Conservation (phyloP, 176 grass and related monocot species). For the Rhynchospora tenuis region DNA sequence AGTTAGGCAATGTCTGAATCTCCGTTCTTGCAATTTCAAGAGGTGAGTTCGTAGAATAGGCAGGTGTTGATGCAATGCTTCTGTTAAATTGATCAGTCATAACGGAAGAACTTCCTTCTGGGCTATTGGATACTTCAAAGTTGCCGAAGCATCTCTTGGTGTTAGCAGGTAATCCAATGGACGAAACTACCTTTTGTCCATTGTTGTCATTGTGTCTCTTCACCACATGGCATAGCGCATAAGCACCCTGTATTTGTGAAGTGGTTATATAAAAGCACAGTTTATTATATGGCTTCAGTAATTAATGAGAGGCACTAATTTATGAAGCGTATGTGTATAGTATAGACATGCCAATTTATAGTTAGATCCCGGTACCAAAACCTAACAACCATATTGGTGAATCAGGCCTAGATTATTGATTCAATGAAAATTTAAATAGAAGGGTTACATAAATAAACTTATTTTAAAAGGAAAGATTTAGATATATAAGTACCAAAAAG, state of each 20-base stretch:
- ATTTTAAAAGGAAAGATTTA: not conserved
- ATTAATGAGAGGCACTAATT: not conserved
- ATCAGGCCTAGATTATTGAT: not conserved
- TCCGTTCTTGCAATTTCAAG: constrained; percentile 7
- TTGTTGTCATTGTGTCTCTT: constrained; percentile 51
- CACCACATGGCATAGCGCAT: constrained; percentile 76
- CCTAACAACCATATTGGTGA: not conserved
- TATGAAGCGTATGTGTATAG: not conserved
- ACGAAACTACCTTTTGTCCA: constrained; percentile 18
- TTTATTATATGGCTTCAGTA: not conserved
- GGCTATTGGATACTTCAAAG: constrained; percentile 12
- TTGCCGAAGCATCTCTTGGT: not conserved
- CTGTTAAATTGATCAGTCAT: constrained; percentile 41
- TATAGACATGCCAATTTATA: not conserved
- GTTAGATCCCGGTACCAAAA: not conserved
- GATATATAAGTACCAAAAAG: constrained; percentile 46
- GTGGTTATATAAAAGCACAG: not conserved
- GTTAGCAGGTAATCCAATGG: not conserved
- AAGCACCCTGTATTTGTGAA: constrained; percentile 43
- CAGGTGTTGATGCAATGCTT: constrained; percentile 26
- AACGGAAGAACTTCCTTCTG: constrained; percentile 31
- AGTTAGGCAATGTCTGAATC: not conserved
- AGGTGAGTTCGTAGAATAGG: constrained; percentile 16
- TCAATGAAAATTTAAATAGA: not conserved
- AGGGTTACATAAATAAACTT: not conserved